Base-by-base conservation (phyloP, 1,284 basidiomycete genomes). In the Fomitopsis schrenkii region DNA sequence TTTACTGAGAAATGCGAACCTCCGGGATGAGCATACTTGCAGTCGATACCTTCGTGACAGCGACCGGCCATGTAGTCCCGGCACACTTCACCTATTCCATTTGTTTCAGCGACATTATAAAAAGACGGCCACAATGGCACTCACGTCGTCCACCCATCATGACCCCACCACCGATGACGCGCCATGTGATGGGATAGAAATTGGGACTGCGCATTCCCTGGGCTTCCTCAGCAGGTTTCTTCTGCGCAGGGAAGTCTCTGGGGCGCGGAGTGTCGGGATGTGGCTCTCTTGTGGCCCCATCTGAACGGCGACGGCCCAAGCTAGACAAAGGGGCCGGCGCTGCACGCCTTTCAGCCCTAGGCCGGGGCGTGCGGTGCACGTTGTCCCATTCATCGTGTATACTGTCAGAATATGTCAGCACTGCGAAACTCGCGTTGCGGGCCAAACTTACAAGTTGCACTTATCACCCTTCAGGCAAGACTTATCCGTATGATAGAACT, bases 371-470 rank as follows among this genome's bases (percentile, higher is more conserved):
- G 0, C 15, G 58, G 30, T 44, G 35, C 26, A 22, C 50, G 14
- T 40, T 19, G 15, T 57, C 50, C 14, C 60, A 60, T 26, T 52
- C 42, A 40, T 65, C 64, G 22, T 67, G 58, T 12, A 64, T 58
- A 57, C 62, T 62, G n/a, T 7, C 6, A 28, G 9, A 9, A 28
- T 8, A 5, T 12, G 12, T 50, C 28, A 52, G 38, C 7, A 46
- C 55, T 9, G 40, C 55, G 22, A 28, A 26, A n/a, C 5, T 8
- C n/a, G 8, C 17, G 7, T 35, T 4, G 28, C 22, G 38, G 48
- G 45, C 9, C 41, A 28, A 33, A 33, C 87, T 72, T 61, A 91
- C 89, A 90, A 91, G 41, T 85, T 89, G 68, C 89, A 91, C 22
- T 75, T 75, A 60, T 79, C 78, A 14, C 87, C 87, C 66, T 82